Evolutionary conservation across 164 flowering plant genomes (phyloP).

Genomic region (Nymphaea thermarum): DNA sequence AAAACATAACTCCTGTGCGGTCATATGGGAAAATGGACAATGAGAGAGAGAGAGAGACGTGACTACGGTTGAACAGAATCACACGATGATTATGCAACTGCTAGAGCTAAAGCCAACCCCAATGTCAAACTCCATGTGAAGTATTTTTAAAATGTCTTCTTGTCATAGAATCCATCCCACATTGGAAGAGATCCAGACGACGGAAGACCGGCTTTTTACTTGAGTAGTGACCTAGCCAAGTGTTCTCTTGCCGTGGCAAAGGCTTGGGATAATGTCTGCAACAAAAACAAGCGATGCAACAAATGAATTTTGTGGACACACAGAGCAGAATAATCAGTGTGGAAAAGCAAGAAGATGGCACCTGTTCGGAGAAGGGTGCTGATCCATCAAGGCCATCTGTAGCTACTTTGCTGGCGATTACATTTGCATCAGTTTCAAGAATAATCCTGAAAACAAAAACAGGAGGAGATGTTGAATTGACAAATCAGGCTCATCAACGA

Average conservation of each 20-base stretch:
- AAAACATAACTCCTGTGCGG: no score
- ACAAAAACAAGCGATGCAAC: not conserved
- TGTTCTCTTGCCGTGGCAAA: constrained; percentile 62
- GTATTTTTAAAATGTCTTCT: not conserved
- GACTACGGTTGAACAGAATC: no score
- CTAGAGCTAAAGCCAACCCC: no score
- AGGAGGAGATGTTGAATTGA: no score
- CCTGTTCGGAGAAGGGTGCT: constrained; percentile 61
- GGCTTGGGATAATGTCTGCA: constrained; percentile 58
- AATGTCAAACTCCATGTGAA: no score
- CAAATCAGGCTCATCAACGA: no score
- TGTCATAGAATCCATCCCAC: no score
- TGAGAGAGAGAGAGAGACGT: not conserved
- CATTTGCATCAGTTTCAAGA: constrained; percentile 29
- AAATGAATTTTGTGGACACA: not conserved
- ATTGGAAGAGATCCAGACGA: no score
- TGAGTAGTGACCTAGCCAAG: constrained; percentile 48
- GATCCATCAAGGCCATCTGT: constrained; percentile 36
- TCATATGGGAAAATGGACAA: no score
- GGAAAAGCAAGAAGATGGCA: constrained; percentile 5
- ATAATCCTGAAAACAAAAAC: constrained; percentile 17
- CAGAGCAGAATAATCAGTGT: not conserved
- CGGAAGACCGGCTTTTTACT: constrained; percentile 11
- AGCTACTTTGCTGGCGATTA: constrained; percentile 49
- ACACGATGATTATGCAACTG: no score